Evolutionary conservation across 2,329 filamentous ascomycete genomes (phyloP), one percentile per base, ranked within the genome.

Genomic region (Stenocarpella maydis): DNA sequence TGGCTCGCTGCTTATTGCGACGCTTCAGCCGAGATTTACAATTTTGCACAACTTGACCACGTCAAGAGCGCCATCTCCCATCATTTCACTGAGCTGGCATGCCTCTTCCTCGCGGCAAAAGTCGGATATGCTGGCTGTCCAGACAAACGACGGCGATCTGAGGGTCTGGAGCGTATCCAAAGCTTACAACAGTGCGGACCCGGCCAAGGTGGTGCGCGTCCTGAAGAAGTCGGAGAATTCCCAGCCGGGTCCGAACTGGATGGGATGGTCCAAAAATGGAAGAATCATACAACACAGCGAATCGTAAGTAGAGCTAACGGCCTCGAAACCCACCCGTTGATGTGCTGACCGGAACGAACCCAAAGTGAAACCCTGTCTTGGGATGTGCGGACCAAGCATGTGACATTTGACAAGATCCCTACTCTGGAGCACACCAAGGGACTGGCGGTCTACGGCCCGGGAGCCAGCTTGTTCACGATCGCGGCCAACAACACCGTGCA

Each of bases 351-450:
- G 15, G 24, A 28, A 12, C 19, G 52, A n/a, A 45, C 7, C 19
- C 58, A 72, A 77, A 94, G 95, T 67, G 92, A 97, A 85, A 97
- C 95, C 45, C 90, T 93, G 75, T 92, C 94, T 69, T 99, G 96
- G 95, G 96, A 99, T 84, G 96, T 99, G 53, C 89, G 95, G 72
- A 99, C 96, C n/a, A 98, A 98, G 79, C 91, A 97, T 77, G 94
- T 99, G 74, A 95, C 94, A 3, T 97, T 90, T 80, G 95, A 98
- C 76, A 87, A 88, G 69, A 92, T 98, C 68, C 94, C 95, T 7
- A 98, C 94, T 1, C 86, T 95, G 8, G 91, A 96, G 45, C 90
- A 91, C 73, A 88, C 98, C 69, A 88, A 88, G 72, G 95, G 93
- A 19, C 87, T 99, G 52, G 92, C 95, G 53, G 92, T 95, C 71